phyloP scores from a whole-genome alignment of 2,329 filamentous ascomycete genomes.

The Calonectria naviculata region DNA sequence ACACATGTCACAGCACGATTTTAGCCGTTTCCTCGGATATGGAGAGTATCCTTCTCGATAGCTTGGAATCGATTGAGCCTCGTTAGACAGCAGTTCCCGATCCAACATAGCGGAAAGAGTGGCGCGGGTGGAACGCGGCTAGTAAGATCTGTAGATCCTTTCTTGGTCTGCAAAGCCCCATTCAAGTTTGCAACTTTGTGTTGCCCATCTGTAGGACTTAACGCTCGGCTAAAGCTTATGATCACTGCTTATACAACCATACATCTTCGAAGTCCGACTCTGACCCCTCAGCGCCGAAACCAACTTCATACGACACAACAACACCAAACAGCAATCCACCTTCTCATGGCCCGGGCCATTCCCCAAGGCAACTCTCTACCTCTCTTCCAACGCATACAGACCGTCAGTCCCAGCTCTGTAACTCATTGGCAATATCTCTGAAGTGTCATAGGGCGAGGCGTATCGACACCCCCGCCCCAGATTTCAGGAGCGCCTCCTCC shows the following conservation, averaged over 20 bases:
- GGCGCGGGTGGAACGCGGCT: constrained; percentile 13
- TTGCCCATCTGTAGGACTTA: constrained; percentile 1
- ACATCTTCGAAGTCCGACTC: not conserved
- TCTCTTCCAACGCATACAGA: not conserved
- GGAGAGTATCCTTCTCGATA: not conserved
- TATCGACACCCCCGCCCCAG: constrained; percentile 38
- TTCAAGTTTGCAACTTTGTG: constrained; percentile 1
- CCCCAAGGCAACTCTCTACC: not conserved
- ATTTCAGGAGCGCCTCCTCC: constrained; percentile 41
- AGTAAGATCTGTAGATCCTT: not conserved
- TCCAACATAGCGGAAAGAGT: not conserved
- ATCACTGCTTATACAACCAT: not conserved
- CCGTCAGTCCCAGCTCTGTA: not conserved
- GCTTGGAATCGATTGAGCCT: constrained; percentile 6
- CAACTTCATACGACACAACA: not conserved
- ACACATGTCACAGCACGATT: not conserved
- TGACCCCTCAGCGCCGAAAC: constrained; percentile 1
- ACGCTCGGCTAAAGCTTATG: constrained; percentile 12
- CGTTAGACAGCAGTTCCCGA: not conserved
- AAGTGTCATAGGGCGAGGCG: constrained; percentile 13
- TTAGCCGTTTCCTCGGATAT: not conserved
- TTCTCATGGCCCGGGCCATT: not conserved
- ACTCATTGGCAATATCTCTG: not conserved
- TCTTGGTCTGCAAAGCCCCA: not conserved
- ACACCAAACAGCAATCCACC: not conserved